Evolutionary conservation across 495 filamentous ascomycete species (phyloP), one percentile per base, ranked within the genome.

Genomic region (Bacidia rubella): DNA sequence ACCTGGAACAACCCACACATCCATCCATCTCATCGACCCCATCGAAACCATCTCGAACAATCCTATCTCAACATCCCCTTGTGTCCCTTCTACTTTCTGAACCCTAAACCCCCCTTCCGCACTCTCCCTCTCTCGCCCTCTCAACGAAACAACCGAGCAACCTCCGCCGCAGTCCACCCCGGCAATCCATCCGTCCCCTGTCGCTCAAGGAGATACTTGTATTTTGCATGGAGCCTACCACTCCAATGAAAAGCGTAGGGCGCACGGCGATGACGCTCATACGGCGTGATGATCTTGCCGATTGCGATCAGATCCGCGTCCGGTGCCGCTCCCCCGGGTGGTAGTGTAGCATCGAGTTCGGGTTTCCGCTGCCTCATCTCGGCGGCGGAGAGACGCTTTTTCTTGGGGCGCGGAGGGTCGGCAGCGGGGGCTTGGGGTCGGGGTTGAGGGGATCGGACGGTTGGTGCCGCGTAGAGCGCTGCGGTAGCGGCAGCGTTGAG

Each of bases 221-320:
- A 48, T 5, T 10, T 32, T 10, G 46, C 15, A 10, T 22, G 46
- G 12, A 48, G 46, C 12, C 12, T 4, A 3, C 46, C 46, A 10
- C 26, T 7, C 46, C 46, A 32, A 25, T 24, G 7, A 48, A 7
- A 48, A 48, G 46, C 46, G 23, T 48, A 48, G 3, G 46, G 46
- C 9, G 46, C 46, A 10, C 5, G 3, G 3, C 9, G 5, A 17
- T 48, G 46, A 23, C 46, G 21, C 11, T 32, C 9, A 19, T 48
- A 48, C 5, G 11, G 3, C 3, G 3, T n/a, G 9, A 7, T 22
- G 10, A 48, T 22, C 46, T 48, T 48, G 23, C 46, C 46, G 19
- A 23, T 7, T 32, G 11, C 22, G 9, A 48, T 48, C 9, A 48
- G 25, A 5, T 22, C 46, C 4, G 25, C 21, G 25, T 48, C 46